Base-by-base conservation (phyloP, 345 rosid species). In the Dovyalis caffra region DNA sequence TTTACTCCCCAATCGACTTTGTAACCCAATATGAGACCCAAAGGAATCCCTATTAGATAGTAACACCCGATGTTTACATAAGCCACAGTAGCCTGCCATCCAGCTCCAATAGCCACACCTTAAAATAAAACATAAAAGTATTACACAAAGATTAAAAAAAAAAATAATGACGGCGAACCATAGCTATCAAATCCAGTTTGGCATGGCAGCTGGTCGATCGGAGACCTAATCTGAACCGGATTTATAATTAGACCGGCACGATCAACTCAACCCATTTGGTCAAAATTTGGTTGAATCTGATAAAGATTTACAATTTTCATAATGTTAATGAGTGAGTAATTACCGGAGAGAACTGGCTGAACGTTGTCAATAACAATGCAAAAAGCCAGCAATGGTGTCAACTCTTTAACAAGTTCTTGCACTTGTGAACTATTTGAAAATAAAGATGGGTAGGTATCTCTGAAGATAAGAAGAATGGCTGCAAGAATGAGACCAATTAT, bases 331-430 rank as follows among this genome's bases (percentile, higher is more conserved):
- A 23, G 2, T 57, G 26, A 58, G 1, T 7, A 31, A 56, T 62
- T 77, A 92, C 98, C 99, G 1, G 99, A 95, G 71, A 95, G 94
- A 40, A 95, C 97, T 2, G 98, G 99, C 58, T 95, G 99, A 34
- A 90, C 74, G 62, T 83, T 90, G 81, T 91, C 82, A 70, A 89
- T 88, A 83, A 88, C 73, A 26, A 95, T 88, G 83, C 93, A 88
- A 21, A 83, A 38, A 34, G 91, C 90, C 10, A 93, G 86, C 76
- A 91, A 33, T 11, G 99, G 96, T 4, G 99, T 95, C 26, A 95
- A 86, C 3, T 91, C 81, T 6, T 45, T 74, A 21, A 93, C 97
- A 9, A 95, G 81, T 4, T n/a, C 57, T 64, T 73, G 74, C 18
- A 95, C 99, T 12, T 72, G 38, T 10, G 81, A 1, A 45, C 91